phyloP scores from a whole-genome alignment of 352 stramenopile species.

The Phytophthora foliorum region DNA sequence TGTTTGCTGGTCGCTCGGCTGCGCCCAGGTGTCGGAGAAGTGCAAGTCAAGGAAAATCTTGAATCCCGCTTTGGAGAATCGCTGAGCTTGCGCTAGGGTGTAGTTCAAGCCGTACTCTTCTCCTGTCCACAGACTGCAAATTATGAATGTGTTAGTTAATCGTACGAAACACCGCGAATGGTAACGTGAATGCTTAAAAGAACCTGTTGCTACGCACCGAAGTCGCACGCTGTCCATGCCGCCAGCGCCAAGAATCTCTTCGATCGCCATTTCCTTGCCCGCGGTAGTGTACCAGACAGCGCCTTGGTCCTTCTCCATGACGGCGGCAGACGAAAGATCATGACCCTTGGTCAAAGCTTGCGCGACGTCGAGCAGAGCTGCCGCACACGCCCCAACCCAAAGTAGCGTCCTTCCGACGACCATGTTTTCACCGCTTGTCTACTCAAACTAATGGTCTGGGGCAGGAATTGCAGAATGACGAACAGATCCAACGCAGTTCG shows the following conservation, averaged over 20 bases:
- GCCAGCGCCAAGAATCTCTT: constrained; percentile 37
- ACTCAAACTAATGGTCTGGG: too few species aligned
- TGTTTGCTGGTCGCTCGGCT: constrained; percentile 28
- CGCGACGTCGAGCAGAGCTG: constrained; percentile 10
- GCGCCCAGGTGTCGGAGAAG: constrained; percentile 46
- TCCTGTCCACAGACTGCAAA: constrained; percentile 36
- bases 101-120: constrained; percentile 37
- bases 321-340: constrained; percentile 34
- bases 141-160: background rate
- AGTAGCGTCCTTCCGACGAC: constrained; percentile 10
- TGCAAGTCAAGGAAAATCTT: constrained; percentile 49
- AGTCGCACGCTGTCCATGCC: constrained; percentile 47
- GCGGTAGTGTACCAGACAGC: constrained; percentile 30
- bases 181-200: background rate
- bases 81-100: constrained; percentile 35
- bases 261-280: constrained; percentile 31
- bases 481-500: constrained; percentile 6
- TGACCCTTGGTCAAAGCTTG: constrained; percentile 39
- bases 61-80: constrained; percentile 39
- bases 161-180: background rate
- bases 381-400: constrained; percentile 2
- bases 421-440: constrained; percentile 6
- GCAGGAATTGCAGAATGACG: background rate
- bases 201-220: constrained; percentile 19
- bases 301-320: constrained; percentile 41